phyloP scores from a whole-genome alignment of 305 asterid genomes.

The Solanum hybrid region DNA sequence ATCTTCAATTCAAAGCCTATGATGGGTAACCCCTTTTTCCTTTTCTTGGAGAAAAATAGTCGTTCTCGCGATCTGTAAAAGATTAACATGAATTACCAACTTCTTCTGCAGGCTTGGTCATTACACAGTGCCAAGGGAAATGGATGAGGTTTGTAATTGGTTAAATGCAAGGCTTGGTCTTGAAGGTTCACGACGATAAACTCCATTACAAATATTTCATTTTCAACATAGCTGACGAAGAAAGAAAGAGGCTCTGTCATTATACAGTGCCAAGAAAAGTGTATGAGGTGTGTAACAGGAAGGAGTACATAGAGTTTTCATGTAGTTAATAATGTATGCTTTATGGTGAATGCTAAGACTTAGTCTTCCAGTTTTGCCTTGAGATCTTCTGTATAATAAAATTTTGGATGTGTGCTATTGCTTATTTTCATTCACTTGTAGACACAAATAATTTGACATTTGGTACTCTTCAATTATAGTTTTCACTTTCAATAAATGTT shows the following conservation, averaged over 20 bases:
- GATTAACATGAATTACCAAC: neutral
- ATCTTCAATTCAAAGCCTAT: slow-evolving; percentile 58
- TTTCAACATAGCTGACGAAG: neutral
- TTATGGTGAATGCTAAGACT: neutral
- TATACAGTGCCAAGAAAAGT: slow-evolving; percentile 90
- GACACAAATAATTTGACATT: neutral
- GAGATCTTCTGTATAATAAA: neutral
- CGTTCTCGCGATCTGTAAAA: neutral
- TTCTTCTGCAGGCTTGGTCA: slow-evolving; percentile 69
- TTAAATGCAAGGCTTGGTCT: slow-evolving; percentile 40
- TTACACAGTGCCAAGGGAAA: slow-evolving; percentile 93
- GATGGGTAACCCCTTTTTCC: slow-evolving; percentile 50
- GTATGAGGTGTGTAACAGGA: slow-evolving; percentile 52
- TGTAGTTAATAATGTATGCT: neutral
- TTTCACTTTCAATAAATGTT: neutral
- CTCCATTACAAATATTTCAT: slow-evolving; percentile 1
- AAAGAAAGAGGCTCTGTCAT: slow-evolving; percentile 56
- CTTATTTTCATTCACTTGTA: neutral
- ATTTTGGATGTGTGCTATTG: neutral
- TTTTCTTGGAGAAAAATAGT: neutral
- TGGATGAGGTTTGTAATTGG: slow-evolving; percentile 88
- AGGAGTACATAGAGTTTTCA: neutral
- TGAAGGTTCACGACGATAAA: slow-evolving; percentile 25
- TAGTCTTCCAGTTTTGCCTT: neutral
- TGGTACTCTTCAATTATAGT: neutral